phyloP scores from a whole-genome alignment of 139 green algal genomes.

The Chlamydomonas sp. region DNA sequence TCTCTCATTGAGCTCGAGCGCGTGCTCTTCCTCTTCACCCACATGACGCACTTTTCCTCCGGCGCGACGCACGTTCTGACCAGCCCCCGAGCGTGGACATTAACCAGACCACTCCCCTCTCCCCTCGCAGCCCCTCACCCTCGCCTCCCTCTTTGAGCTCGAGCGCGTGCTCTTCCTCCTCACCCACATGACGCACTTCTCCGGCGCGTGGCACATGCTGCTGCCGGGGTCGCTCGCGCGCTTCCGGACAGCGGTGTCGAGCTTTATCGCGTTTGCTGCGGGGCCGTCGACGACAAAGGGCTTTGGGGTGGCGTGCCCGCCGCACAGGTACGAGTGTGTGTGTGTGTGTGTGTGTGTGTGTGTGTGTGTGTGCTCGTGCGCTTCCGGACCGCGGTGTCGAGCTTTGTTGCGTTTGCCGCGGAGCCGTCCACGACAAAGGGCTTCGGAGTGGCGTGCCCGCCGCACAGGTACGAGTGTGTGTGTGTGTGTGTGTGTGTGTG shows the following conservation, averaged over 20 bases:
- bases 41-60: slow-evolving; percentile 18
- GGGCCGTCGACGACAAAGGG: slow-evolving; percentile 16
- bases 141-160: slow-evolving; percentile 26
- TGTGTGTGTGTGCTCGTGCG: too few species aligned
- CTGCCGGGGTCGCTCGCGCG: slow-evolving; percentile 27
- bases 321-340: too few species aligned
- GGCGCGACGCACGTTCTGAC: slow-evolving; percentile 25
- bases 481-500: too few species aligned
- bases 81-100: too few species aligned
- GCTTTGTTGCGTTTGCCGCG: slow-evolving; percentile 29
- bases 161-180: slow-evolving; percentile 39
- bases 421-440: slow-evolving; percentile 17
- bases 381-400: slow-evolving; percentile 27
- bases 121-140: slow-evolving; percentile 28
- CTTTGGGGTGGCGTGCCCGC: slow-evolving; percentile 26
- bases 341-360: too few species aligned
- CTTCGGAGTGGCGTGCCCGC: slow-evolving; percentile 26
- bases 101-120: too few species aligned
- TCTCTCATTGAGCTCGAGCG: slow-evolving; percentile 23
- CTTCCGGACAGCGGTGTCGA: slow-evolving; percentile 27
- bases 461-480: too few species aligned
- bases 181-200: slow-evolving; percentile 14
- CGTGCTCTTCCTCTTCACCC: slow-evolving; percentile 26
- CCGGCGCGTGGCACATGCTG: slow-evolving; percentile 29
- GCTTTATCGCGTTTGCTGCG: slow-evolving; percentile 29